Percentiles rank a stretch among this genome's conserved stretches.
These are phyloP conservation scores for Penicillium sp. DNA, from an alignment of 2,329 filamentous ascomycete genomes.

Conservation along the genomic window DNA sequence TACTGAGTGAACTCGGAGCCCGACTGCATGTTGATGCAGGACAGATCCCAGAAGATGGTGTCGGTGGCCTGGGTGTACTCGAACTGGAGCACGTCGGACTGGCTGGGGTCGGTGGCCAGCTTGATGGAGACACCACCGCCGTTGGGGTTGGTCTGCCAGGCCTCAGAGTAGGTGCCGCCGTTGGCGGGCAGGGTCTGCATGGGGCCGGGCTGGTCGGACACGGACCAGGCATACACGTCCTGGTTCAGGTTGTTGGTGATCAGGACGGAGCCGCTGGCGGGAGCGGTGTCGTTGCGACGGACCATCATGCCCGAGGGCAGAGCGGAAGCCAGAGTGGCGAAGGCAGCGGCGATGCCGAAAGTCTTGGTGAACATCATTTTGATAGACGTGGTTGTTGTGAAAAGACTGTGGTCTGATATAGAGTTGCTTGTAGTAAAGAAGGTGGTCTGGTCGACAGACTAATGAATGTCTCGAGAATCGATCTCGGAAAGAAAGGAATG, in stretches of 20 bases:
- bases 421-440: conserved; percentile 5
- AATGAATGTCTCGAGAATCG: conserved; percentile 25
- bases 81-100: conserved; percentile 43
- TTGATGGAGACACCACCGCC: conserved; percentile 46
- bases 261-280: conserved; percentile 29
- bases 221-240: conserved; percentile 44
- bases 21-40: conserved; percentile 36
- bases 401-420: neutral
- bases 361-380: conserved; percentile 41
- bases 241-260: conserved; percentile 41
- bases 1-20: conserved; percentile 34
- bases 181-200: conserved; percentile 35
- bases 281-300: conserved; percentile 21
- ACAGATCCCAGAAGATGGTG: conserved; percentile 42
- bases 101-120: conserved; percentile 32
- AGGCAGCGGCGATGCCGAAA: conserved; percentile 32
- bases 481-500: conserved; percentile 25
- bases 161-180: conserved; percentile 37
- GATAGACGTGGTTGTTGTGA: conserved; percentile 6
- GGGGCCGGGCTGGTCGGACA: conserved; percentile 33
- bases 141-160: conserved; percentile 36
- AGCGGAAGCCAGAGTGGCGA: conserved; percentile 32
- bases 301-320: conserved; percentile 29
- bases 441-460: conserved; percentile 24
- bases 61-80: conserved; percentile 37